Percentiles rank a stretch among this genome's conserved stretches.
phyloP scores from a whole-genome alignment of 2,329 filamentous ascomycete genomes.

The Colletotrichum spaethianum region DNA sequence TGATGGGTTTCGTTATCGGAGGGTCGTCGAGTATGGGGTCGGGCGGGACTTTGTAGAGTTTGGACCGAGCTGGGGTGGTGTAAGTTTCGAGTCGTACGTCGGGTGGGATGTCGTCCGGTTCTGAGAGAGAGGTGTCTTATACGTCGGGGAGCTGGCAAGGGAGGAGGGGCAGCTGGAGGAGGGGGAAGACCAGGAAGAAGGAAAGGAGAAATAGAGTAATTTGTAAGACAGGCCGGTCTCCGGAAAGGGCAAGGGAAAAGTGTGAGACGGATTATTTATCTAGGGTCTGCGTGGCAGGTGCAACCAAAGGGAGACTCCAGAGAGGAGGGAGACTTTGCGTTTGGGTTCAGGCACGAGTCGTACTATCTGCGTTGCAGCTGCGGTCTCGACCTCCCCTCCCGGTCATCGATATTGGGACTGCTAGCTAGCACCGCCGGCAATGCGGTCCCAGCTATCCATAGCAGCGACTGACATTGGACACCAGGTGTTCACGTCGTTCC shows the following conservation, averaged over 20 bases:
- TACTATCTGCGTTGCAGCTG: conserved; percentile 32
- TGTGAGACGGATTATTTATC: conserved; percentile 37
- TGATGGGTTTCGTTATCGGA: conserved; percentile 18
- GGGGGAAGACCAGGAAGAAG: conserved; percentile 14
- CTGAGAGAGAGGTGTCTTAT: conserved; percentile 17
- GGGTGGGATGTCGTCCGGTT: not conserved
- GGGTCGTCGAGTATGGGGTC: conserved; percentile 8
- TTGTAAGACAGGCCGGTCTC: conserved; percentile 29
- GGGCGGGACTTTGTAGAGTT: not conserved
- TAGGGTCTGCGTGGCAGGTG: conserved; percentile 36
- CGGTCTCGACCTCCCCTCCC: conserved; percentile 11
- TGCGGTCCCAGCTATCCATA: not conserved
- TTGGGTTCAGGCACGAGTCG: conserved; percentile 38
- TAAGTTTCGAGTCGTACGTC: conserved; percentile 14
- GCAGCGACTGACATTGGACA: conserved; percentile 23
- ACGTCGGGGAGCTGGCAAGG: conserved; percentile 26
- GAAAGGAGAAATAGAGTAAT: conserved; percentile 27
- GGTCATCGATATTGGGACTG: not conserved
- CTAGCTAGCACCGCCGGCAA: conserved; percentile 3
- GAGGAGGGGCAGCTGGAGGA: conserved; percentile 17
- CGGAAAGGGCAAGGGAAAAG: conserved; percentile 20
- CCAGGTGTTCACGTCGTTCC: conserved; percentile 22
- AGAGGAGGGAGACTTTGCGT: conserved; percentile 25
- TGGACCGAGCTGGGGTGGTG: conserved; percentile 22
- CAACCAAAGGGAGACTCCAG: conserved; percentile 28